Percentiles rank a stretch among this genome's conserved stretches.
Evolutionary conservation across 208 protist genomes (phyloP).

Genomic region (Balamuthia mandrillaris): DNA sequence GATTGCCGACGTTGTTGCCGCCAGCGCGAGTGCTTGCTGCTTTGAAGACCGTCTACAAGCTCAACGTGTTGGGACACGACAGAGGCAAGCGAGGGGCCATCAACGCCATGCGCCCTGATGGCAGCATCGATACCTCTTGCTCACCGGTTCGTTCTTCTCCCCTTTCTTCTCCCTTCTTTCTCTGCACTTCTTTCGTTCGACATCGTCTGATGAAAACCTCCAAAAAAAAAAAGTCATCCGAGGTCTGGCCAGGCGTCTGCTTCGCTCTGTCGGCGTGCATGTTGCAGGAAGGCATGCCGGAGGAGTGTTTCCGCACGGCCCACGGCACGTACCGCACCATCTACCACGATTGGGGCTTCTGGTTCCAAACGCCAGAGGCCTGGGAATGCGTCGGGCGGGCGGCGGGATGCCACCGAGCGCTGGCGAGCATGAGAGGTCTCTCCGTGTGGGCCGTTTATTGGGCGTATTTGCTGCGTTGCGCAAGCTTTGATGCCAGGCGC

Average conservation of each 20-base stretch:
- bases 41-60: constrained; percentile 43
- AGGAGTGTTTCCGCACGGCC: constrained; percentile 56
- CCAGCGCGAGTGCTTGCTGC: not conserved
- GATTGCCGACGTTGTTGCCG: not conserved
- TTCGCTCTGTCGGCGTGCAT: constrained; percentile 67
- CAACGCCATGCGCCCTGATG: constrained; percentile 72
- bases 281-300: constrained; percentile 54
- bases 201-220: too few relatives aligned
- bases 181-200: too few relatives aligned
- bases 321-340: not conserved
- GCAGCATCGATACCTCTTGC: constrained; percentile 47
- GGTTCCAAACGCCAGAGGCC: constrained; percentile 69
- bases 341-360: constrained; percentile 41
- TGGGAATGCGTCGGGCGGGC: too few relatives aligned
- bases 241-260: constrained; percentile 66
- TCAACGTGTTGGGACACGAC: constrained; percentile 46
- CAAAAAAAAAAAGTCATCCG: not conserved
- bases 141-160: constrained; percentile 45
- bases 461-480: not conserved
- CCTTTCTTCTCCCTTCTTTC: not conserved
- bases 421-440: constrained; percentile 67
- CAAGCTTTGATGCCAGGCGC: too few relatives aligned
- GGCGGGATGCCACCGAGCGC: constrained; percentile 58
- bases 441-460: constrained; percentile 62
- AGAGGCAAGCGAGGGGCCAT: constrained; percentile 55